Percentiles rank a stretch among this genome's conserved stretches.
Conservation (phyloP, 495 filamentous ascomycete genomes). For the Trichoderma virens region DNA sequence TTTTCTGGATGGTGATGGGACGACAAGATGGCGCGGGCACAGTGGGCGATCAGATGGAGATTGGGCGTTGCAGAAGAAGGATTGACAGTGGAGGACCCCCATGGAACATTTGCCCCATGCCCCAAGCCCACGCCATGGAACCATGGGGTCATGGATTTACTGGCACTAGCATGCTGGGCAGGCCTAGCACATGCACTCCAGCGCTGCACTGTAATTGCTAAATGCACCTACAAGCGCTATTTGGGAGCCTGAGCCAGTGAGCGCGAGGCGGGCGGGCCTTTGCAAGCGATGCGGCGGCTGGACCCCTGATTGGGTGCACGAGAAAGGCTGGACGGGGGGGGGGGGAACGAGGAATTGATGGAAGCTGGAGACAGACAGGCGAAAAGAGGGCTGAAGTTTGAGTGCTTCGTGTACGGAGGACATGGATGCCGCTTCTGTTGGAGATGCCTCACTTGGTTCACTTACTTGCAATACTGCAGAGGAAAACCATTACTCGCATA, state of each 20-base stretch:
- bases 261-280: neutral
- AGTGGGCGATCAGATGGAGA: constrained; percentile 6
- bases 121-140: neutral
- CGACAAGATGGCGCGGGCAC: neutral
- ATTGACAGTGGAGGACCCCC: neutral
- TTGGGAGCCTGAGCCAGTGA: neutral
- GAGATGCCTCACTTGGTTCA: too few species aligned
- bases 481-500: too few species aligned
- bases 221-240: neutral
- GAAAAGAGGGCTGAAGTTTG: too few species aligned
- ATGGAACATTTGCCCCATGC: neutral
- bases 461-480: too few species aligned
- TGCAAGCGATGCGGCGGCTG: constrained; percentile 3
- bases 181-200: neutral
- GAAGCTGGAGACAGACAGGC: too few species aligned
- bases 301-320: neutral
- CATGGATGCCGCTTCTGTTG: too few species aligned
- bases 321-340: neutral
- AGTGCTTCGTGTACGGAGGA: too few species aligned
- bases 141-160: neutral
- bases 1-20: neutral
- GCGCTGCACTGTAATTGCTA: constrained; percentile 3
- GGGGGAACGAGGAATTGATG: neutral
- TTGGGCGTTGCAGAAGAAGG: neutral
- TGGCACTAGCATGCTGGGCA: neutral